Percentiles rank a stretch among this genome's conserved stretches.
phyloP scores from a whole-genome alignment of 768 basidiomycete species.

The Lentinula raphanica region DNA sequence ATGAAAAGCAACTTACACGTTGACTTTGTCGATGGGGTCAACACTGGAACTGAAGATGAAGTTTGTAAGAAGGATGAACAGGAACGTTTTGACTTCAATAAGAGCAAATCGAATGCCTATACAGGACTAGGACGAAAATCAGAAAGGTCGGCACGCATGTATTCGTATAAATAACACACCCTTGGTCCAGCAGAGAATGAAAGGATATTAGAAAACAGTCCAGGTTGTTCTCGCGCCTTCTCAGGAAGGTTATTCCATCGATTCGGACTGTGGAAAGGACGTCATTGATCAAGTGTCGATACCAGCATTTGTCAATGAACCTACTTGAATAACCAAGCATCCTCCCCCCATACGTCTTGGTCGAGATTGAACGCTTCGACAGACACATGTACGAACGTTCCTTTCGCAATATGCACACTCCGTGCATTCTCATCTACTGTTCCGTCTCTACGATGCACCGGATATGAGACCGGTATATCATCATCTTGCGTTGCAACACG shows the following conservation, averaged over 20 bases:
- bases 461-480: constrained; percentile 63
- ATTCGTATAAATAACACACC: constrained; percentile 36
- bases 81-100: constrained; percentile 77
- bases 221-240: constrained; percentile 58
- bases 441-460: constrained; percentile 50
- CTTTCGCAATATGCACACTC: constrained; percentile 54
- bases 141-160: constrained; percentile 2
- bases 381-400: constrained; percentile 72
- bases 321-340: constrained; percentile 80
- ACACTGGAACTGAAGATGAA: constrained; percentile 56
- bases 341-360: constrained; percentile 71
- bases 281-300: neutral
- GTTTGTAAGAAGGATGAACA: constrained; percentile 63
- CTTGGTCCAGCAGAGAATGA: constrained; percentile 81
- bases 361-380: constrained; percentile 79
- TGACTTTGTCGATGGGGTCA: constrained; percentile 51
- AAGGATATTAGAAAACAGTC: constrained; percentile 64
- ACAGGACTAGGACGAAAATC: constrained; percentile 57
- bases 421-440: constrained; percentile 32
- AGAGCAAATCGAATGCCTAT: constrained; percentile 79
- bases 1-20: constrained; percentile 45
- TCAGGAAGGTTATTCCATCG: constrained; percentile 78
- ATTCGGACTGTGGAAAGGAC: constrained; percentile 51
- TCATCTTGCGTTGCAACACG: constrained; percentile 77
- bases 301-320: constrained; percentile 15